A percentile compares a stretch with the other conserved stretches of the same genome.
phyloP scores from a whole-genome alignment of 345 rosid species.

The Stellera chamaejasme region DNA sequence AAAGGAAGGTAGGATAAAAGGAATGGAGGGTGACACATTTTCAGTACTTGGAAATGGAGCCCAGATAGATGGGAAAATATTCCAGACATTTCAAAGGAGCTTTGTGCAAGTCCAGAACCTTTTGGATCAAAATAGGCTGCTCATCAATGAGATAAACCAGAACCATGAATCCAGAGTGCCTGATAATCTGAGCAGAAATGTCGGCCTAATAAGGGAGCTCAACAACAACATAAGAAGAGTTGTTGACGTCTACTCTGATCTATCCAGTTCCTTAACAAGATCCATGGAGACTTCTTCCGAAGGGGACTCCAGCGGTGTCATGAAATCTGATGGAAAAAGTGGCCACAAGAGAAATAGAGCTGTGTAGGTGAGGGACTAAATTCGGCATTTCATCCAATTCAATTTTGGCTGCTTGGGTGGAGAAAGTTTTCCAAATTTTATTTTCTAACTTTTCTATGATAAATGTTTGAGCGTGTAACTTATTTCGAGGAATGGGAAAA shows the following conservation, averaged over 20 bases:
- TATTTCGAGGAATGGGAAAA: no score
- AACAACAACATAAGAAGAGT: constrained; percentile 74
- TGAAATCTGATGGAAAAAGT: constrained; percentile 38
- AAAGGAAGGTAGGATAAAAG: background rate
- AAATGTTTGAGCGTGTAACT: no score
- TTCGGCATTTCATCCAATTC: background rate
- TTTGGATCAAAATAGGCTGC: constrained; percentile 60
- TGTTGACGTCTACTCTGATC: constrained; percentile 62
- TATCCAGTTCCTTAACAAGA: constrained; percentile 52
- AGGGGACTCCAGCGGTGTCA: constrained; percentile 45
- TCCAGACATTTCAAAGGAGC: constrained; percentile 63
- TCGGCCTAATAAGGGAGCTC: constrained; percentile 71
- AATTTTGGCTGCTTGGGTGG: no score
- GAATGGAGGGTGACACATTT: constrained; percentile 57
- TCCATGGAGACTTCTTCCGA: constrained; percentile 58
- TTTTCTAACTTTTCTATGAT: no score
- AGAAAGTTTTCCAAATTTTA: no score
- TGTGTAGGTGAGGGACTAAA: constrained; percentile 13
- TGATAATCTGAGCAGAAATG: constrained; percentile 59
- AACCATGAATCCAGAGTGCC: constrained; percentile 74
- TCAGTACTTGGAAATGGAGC: constrained; percentile 41
- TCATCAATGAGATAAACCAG: constrained; percentile 71
- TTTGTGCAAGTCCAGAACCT: constrained; percentile 66
- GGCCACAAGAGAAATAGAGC: constrained; percentile 54
- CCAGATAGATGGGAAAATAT: constrained; percentile 45